Conservation (phyloP, 2,329 filamentous ascomycete species). For the Xylariaceae sp. region DNA sequence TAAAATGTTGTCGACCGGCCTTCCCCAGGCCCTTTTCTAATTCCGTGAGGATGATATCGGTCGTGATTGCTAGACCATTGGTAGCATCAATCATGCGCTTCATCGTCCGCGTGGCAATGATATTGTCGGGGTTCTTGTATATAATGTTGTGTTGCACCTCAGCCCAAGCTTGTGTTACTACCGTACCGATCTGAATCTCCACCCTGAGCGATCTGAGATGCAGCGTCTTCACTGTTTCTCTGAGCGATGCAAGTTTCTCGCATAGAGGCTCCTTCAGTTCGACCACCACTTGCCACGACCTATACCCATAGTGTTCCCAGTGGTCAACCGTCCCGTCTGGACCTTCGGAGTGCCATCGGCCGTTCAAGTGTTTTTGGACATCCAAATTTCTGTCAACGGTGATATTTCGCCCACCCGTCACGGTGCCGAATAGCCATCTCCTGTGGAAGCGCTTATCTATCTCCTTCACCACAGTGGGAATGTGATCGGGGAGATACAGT, state of each 20-base stretch:
- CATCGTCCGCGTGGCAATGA: not conserved
- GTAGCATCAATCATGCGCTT: not conserved
- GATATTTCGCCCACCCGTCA: not conserved
- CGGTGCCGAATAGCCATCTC: not conserved
- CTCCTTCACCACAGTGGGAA: not conserved
- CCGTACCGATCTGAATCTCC: slow-evolving; percentile 1
- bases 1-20: not conserved
- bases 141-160: slow-evolving; percentile 5
- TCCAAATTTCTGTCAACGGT: not conserved
- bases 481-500: slow-evolving; percentile 1
- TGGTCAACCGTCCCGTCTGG: not conserved
- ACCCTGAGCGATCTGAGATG: no score
- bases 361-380: not conserved
- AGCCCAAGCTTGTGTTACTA: slow-evolving; percentile 2
- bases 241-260: no score
- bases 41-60: not conserved
- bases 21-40: not conserved
- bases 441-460: not conserved
- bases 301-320: slow-evolving; percentile 1
- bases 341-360: not conserved
- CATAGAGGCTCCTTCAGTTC: not conserved
- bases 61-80: slow-evolving; percentile 1
- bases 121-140: not conserved
- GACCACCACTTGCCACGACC: slow-evolving; percentile 1
- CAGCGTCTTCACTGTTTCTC: no score